Base-by-base conservation (phyloP, 2,329 filamentous ascomycete species). In the Epichloe baconii region DNA sequence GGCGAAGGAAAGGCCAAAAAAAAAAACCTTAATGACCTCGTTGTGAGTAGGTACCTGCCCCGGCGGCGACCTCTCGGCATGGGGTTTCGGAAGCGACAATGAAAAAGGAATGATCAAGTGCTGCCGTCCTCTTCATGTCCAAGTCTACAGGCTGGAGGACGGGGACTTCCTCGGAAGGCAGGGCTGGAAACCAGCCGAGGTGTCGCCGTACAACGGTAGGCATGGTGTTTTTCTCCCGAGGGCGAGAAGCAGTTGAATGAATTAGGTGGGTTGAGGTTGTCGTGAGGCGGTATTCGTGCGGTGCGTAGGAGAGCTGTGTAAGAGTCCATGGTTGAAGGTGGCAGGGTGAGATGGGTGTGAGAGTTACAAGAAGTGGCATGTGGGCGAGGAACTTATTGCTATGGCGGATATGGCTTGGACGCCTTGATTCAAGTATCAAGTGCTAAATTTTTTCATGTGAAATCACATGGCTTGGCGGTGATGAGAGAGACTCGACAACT, bases 1-100 rank as follows among this genome's bases (percentile, higher is more conserved):
- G 7, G 7, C 6, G 5, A 17, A 15, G 17, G 17, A 1, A 11
- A 21, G 11, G n/a, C 5, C 1, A 5, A 5, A 1, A 0, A 7
- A 21, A 17, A 11, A 23, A 21, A 19, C 2, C 19, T 17, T 23
- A 42, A 42, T n/a, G 5, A 42, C n/a, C n/a, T 11, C 2, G 5
- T 34, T 34, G 5, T 34, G 5, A 26, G 11, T n/a, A 77, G 72
- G 74, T 54, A 86, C 87, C 0, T 93, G 87, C 61, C 87, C 87
- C 0, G 87, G 87, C 2, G 88, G 88, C 0, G 88, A 93, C 62
- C 68, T 93, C 46, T 88, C 84, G 1, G 73, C 79, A n/a, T 91
- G 86, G 86, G 86, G 85, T 0, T 93, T 88, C 73, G 82, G 83
- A 12, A 79, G 75, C 43, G 77, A 76, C 45, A 83, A 79, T 65